Base-by-base conservation (phyloP, 1,284 basidiomycete genomes). In the Cerioporus squamosus region DNA sequence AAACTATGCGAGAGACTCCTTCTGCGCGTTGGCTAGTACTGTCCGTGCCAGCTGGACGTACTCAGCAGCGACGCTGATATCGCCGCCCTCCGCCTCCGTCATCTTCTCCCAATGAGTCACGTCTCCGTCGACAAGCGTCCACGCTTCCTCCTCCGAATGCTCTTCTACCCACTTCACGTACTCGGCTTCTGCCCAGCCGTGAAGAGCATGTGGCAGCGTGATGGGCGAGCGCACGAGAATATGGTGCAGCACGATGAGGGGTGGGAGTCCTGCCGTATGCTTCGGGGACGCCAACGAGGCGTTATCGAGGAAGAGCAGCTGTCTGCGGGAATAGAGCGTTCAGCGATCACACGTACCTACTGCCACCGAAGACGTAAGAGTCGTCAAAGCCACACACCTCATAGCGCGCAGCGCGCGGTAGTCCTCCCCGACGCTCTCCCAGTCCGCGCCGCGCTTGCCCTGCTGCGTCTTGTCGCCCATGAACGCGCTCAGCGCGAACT, bases 181-280 rank as follows among this genome's bases (percentile, higher is more conserved):
- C 75, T 97, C 95, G 9, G 88, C 84, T 71, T 97, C 93, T 58
- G 92, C 90, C 95, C 95, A 97, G 0, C 91, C 89, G 68, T 97
- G 93, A 50, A 94, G 74, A 50, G 86, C 81, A 72, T 97, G 94
- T 7, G 95, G 95, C 29, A 98, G 80, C 2, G 87, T 84, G 45
- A 97, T 80, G 0, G 92, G 87, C 2, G 93, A 93, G 15, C 94
- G 88, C n/a, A 96, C 93, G 38, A 97, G 80, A 64, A 97, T 90
- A 68, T 97, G 94, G 68, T 97, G 95, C 15, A 97, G 77, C 8
- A 97, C 88, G 61, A 96, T 85, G 20, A 97, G 79, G 0, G 92
- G 86, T 1, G 94, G 87, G 20, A 97, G 80, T 10, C 87, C 90
- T 2, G 77, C 75, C 0, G 93, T 96, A 53, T 85, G 81, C 42